These are phyloP conservation scores for Comarum palustre DNA, from an alignment of 306 rosid genomes.

Conservation along the genomic window DNA sequence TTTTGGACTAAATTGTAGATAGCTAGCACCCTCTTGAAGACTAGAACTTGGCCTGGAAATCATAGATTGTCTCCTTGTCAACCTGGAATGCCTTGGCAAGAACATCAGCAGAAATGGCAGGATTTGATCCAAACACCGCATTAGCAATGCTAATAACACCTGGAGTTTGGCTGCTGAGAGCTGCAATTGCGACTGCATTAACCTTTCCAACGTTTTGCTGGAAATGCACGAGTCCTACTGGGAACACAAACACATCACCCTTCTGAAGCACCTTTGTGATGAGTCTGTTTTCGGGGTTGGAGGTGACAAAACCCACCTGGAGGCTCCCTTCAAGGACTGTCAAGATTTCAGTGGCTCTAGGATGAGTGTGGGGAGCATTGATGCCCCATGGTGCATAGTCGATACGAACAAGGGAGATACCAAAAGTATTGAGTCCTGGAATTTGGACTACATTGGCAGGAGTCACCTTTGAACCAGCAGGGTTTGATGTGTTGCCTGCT, in stretches of 20 bases:
- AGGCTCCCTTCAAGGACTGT: conserved; percentile 34
- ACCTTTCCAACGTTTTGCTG: conserved; percentile 15
- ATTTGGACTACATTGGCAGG: background rate
- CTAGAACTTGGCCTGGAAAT: conserved; percentile 27
- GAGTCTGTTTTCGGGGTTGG: conserved; percentile 29
- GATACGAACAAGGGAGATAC: background rate
- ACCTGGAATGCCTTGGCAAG: background rate
- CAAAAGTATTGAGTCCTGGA: background rate
- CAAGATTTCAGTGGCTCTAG: conserved; percentile 32
- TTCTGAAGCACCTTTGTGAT: conserved; percentile 21
- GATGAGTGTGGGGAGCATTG: conserved; percentile 39
- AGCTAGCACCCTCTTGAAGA: background rate
- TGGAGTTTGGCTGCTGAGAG: background rate
- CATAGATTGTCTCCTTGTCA: background rate
- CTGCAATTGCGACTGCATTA: background rate
- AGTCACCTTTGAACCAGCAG: background rate
- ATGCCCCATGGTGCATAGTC: conserved; percentile 26
- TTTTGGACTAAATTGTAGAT: background rate
- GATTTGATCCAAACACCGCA: background rate
- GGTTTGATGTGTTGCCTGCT: background rate
- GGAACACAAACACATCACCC: conserved; percentile 43
- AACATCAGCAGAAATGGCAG: background rate
- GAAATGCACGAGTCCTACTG: conserved; percentile 33
- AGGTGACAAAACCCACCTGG: conserved; percentile 38
- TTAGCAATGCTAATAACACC: background rate